Evolutionary conservation across 2,329 filamentous ascomycete species (phyloP).

Genomic region (Exophiala sp.): DNA sequence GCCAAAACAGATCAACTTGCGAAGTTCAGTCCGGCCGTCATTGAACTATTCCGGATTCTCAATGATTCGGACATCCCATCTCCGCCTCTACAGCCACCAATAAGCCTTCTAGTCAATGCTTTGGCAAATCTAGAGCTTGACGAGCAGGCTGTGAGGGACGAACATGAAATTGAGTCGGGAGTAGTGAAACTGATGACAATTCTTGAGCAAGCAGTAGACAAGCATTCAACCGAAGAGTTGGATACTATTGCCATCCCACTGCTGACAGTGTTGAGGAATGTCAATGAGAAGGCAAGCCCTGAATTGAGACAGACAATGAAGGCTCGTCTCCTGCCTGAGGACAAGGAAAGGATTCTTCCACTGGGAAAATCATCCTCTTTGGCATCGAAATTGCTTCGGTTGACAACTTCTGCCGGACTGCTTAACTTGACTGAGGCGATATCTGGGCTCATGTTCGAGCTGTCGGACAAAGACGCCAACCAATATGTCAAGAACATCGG

Average conservation of each 20-base stretch:
- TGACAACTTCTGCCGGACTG: conserved; percentile 67
- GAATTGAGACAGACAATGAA: conserved; percentile 59
- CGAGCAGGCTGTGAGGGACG: conserved; percentile 50
- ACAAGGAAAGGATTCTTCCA: conserved; percentile 67
- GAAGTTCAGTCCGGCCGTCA: conserved; percentile 62
- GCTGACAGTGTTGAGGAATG: conserved; percentile 63
- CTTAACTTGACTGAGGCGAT: conserved; percentile 68
- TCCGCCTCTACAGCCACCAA: conserved; percentile 66
- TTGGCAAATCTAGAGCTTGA: conserved; percentile 67
- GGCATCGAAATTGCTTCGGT: conserved; percentile 67
- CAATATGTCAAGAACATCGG: conserved; percentile 87
- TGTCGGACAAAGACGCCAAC: conserved; percentile 72
- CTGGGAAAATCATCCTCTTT: conserved; percentile 71
- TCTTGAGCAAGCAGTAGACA: conserved; percentile 59
- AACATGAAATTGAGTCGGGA: conserved; percentile 53
- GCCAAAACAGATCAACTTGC: conserved; percentile 58
- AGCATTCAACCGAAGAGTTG: conserved; percentile 62
- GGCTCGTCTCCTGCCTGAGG: conserved; percentile 64
- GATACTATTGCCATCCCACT: conserved; percentile 67
- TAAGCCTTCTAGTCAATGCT: conserved; percentile 69
- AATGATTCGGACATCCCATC: conserved; percentile 52
- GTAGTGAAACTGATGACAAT: conserved; percentile 63
- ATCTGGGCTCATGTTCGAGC: conserved; percentile 74
- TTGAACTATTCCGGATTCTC: conserved; percentile 65
- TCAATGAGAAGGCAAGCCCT: conserved; percentile 65